Evolutionary conservation across 139 green algal species (phyloP), one percentile per base, ranked within the genome.

Genomic region (Edaphochlamys debaryana): DNA sequence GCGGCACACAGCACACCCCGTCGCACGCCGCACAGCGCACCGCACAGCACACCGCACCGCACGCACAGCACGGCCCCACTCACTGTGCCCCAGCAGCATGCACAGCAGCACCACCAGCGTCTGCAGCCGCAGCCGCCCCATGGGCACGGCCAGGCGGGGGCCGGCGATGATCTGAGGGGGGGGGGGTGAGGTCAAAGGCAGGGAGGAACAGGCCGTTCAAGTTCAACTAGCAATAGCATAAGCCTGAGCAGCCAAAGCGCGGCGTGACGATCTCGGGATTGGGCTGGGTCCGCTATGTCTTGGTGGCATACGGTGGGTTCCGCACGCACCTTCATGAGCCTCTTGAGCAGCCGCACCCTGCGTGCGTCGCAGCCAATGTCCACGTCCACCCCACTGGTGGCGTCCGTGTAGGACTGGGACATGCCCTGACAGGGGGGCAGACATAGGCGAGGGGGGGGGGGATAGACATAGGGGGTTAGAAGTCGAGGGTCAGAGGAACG

Each of bases 381-480:
- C 42, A 82, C 63, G 32, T 73, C 76, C 20, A 66, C 62, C 32
- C 32, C 76, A 0, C 62, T 74, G 63, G 41, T 63, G 32, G 42
- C 34, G 63, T 82, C 76, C 5, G 42, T 82, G 42, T 74, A 56
- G 63, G 74, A 3, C 32, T 50, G 60, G 0, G 60, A 58, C 40
- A 81, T 58, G 19, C 74, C 74, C 74, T 81, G 74, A 30, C 74
- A 72, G 60, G 74, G 56, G 60, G 56, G 13, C 37, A 56, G 58
- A 70, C 73, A 50, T 45, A n/a, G 23, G 48, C 70, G 45, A 50
- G 17, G 22, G 30, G 41, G n/a, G n/a, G n/a, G n/a, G n/a, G n/a
- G n/a, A n/a, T n/a, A n/a, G n/a, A n/a, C n/a, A n/a, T n/a, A n/a
- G n/a, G n/a, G n/a, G n/a, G n/a, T n/a, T n/a, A n/a, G 3, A 52